These are phyloP conservation scores for Pseudogymnoascus sp. DNA, from an alignment of 2,329 filamentous ascomycete species.

Conservation along the genomic window DNA sequence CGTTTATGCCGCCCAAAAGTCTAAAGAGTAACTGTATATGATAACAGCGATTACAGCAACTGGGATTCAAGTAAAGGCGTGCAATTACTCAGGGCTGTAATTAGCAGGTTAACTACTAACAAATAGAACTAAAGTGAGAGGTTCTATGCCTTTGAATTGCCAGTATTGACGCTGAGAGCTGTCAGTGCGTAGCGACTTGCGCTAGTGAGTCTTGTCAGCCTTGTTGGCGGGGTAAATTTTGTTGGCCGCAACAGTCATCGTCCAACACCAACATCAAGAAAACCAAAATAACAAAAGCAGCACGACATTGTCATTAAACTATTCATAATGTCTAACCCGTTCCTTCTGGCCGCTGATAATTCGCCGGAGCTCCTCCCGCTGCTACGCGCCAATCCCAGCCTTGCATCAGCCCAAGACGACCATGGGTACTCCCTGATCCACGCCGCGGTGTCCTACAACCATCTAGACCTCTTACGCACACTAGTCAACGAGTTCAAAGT, in stretches of 20 bases:
- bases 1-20: too few relatives aligned
- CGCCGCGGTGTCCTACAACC: slow-evolving; percentile 86
- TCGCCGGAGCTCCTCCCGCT: slow-evolving; percentile 64
- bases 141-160: too few relatives aligned
- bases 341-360: slow-evolving; percentile 75
- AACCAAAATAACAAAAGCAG: not conserved
- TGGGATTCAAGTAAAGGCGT: too few relatives aligned
- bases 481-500: slow-evolving; percentile 72
- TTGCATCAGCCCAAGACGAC: slow-evolving; percentile 74
- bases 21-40: too few relatives aligned
- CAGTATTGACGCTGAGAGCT: too few relatives aligned
- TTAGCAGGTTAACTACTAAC: too few relatives aligned
- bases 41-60: too few relatives aligned
- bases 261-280: not conserved
- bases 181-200: too few relatives aligned
- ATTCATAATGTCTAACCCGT: slow-evolving; percentile 46
- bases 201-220: slow-evolving; percentile 22
- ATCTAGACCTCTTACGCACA: slow-evolving; percentile 67
- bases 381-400: slow-evolving; percentile 63
- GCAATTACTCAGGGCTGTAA: too few relatives aligned
- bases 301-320: slow-evolving; percentile 5
- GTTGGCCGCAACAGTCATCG: not conserved
- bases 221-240: slow-evolving; percentile 7
- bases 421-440: slow-evolving; percentile 93
- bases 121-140: too few relatives aligned